Evolutionary conservation across 2,329 filamentous ascomycete genomes (phyloP).

Genomic region (Colletotrichum sp.): DNA sequence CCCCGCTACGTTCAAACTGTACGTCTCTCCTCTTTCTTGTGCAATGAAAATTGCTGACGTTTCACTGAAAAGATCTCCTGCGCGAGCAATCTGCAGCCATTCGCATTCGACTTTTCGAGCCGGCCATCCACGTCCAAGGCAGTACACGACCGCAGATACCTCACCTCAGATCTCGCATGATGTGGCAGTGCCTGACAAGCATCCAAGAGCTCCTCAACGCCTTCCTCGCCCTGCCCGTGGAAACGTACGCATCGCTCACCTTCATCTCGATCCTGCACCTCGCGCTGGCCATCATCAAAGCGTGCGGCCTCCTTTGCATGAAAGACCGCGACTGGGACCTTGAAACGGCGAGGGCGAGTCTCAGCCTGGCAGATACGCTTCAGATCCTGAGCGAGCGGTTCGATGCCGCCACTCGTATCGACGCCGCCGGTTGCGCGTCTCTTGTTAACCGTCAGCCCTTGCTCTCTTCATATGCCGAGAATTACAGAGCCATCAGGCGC

Average conservation of each 20-base stretch:
- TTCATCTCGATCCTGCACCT: neutral
- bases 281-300: neutral
- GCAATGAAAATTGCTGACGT: too few relatives aligned
- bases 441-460: neutral
- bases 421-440: too few relatives aligned
- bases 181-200: neutral
- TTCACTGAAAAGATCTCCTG: neutral
- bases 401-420: too few relatives aligned
- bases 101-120: neutral
- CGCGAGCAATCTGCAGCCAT: neutral
- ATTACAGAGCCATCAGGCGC: neutral
- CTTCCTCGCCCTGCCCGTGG: neutral
- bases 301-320: neutral
- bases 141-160: fast-evolving
- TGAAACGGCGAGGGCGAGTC: fast-evolving
- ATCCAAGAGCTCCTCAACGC: neutral
- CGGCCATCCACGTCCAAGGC: neutral
- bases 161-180: neutral
- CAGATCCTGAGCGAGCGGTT: neutral
- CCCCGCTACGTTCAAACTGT: too few relatives aligned
- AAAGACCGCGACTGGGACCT: neutral
- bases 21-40: too few relatives aligned
- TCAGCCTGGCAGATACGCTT: neutral
- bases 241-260: neutral
- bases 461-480: neutral